Percentiles rank a stretch among this genome's conserved stretches.
These are phyloP conservation scores for Coniochaeta ligniaria DNA, from an alignment of 2,329 filamentous ascomycete genomes.

Conservation along the genomic window DNA sequence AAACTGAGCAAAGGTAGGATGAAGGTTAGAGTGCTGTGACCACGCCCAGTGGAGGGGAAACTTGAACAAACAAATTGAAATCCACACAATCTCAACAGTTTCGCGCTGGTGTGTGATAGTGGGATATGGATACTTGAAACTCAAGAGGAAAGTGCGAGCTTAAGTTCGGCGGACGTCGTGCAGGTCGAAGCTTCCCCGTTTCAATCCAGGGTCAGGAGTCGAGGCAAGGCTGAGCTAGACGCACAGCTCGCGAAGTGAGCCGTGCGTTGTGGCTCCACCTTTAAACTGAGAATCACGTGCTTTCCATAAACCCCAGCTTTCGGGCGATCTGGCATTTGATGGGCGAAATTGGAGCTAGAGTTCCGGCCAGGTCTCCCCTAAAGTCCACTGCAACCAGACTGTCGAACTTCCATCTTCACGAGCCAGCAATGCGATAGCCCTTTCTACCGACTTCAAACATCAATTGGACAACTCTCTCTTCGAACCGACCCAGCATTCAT, in stretches of 20 bases:
- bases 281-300: background rate
- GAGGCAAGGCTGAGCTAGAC: background rate
- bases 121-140: background rate
- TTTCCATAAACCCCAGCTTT: background rate
- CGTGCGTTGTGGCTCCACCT: background rate
- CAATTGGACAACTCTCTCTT: background rate
- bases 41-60: background rate
- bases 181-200: background rate
- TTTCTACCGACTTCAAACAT: background rate
- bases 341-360: background rate
- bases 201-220: background rate
- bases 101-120: background rate
- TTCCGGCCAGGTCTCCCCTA: slow-evolving; percentile 1
- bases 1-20: background rate
- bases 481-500: background rate
- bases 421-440: background rate
- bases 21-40: background rate
- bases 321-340: background rate
- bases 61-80: background rate
- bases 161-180: background rate
- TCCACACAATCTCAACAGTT: background rate
- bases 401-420: background rate
- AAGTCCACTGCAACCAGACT: background rate
- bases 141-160: background rate
- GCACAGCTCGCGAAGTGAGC: background rate